These are phyloP conservation scores for Piper longum DNA, from an alignment of 164 flowering plant species.

Conservation along the genomic window DNA sequence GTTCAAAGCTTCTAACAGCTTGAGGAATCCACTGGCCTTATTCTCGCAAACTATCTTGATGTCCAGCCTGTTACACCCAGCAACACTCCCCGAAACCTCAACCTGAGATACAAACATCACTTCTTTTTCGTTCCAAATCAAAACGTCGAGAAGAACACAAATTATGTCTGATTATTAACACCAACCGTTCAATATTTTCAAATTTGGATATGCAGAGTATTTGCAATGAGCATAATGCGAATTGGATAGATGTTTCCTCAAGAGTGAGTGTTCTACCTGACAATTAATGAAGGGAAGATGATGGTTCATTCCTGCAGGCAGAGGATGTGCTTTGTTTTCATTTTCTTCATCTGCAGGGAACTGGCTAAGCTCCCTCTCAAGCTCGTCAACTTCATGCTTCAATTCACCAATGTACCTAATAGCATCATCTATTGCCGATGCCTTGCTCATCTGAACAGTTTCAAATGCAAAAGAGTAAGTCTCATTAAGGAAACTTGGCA, in stretches of 20 bases:
- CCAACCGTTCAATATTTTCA: constrained; percentile 36
- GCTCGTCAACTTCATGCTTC: constrained; percentile 29
- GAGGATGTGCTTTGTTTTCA: neutral
- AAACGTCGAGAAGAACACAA: neutral
- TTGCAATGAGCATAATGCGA: neutral
- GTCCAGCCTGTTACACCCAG: constrained; percentile 34
- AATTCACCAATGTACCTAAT: constrained; percentile 41
- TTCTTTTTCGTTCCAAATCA: neutral
- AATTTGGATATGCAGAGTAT: constrained; percentile 2
- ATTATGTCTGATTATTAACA: constrained; percentile 37
- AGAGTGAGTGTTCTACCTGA: neutral
- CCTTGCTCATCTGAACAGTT: constrained; percentile 52
- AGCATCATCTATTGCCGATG: constrained; percentile 53
- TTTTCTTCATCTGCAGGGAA: constrained; percentile 24
- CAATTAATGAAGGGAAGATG: neutral
- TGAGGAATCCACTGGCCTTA: constrained; percentile 34
- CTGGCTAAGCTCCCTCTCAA: constrained; percentile 35
- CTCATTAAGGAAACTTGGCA: neutral
- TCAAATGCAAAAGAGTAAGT: neutral
- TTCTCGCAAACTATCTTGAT: constrained; percentile 35
- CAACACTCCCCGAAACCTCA: constrained; percentile 29
- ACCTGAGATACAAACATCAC: constrained; percentile 17
- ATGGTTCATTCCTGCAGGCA: neutral
- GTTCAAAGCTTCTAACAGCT: constrained; percentile 36
- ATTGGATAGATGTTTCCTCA: neutral